phyloP scores from a whole-genome alignment of 176 grass and related monocot species.

The Aechmea fasciata region DNA sequence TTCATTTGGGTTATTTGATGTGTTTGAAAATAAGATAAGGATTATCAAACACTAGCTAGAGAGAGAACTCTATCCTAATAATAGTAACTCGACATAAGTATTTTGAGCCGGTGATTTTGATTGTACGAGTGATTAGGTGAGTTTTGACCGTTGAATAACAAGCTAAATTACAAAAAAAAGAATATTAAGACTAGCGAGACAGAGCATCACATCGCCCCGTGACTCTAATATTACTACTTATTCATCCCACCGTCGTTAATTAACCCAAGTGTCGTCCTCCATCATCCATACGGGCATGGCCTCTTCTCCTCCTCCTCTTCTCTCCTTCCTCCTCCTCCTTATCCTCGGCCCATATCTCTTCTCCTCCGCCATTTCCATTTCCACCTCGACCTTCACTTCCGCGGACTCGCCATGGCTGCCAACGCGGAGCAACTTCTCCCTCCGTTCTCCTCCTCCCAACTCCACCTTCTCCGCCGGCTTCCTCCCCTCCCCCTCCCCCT shows the following conservation, averaged over 20 bases:
- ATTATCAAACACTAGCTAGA: too few relatives aligned
- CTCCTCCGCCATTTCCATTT: neutral
- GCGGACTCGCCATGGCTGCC: slow-evolving; percentile 34
- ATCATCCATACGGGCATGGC: neutral
- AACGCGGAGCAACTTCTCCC: slow-evolving; percentile 21
- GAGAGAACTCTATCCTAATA: too few relatives aligned
- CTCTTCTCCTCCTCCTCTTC: neutral
- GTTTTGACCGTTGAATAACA: too few relatives aligned
- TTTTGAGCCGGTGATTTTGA: too few relatives aligned
- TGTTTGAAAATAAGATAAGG: too few relatives aligned
- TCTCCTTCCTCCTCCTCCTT: slow-evolving; percentile 6
- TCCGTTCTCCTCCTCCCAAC: slow-evolving; percentile 26
- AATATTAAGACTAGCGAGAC: too few relatives aligned
- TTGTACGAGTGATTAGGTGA: too few relatives aligned
- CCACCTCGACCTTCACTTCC: slow-evolving; percentile 25
- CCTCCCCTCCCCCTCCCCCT: neutral
- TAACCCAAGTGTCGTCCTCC: neutral
- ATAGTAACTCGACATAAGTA: too few relatives aligned
- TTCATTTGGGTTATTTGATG: too few relatives aligned
- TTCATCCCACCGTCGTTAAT: neutral
- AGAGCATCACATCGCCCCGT: too few relatives aligned
- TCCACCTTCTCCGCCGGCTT: slow-evolving; percentile 58
- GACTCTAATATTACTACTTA: too few relatives aligned
- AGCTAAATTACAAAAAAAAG: too few relatives aligned
- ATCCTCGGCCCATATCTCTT: slow-evolving; percentile 9